These are phyloP conservation scores for Aspergillus fijiensis DNA, from an alignment of 2,329 filamentous ascomycete genomes.

Conservation along the genomic window DNA sequence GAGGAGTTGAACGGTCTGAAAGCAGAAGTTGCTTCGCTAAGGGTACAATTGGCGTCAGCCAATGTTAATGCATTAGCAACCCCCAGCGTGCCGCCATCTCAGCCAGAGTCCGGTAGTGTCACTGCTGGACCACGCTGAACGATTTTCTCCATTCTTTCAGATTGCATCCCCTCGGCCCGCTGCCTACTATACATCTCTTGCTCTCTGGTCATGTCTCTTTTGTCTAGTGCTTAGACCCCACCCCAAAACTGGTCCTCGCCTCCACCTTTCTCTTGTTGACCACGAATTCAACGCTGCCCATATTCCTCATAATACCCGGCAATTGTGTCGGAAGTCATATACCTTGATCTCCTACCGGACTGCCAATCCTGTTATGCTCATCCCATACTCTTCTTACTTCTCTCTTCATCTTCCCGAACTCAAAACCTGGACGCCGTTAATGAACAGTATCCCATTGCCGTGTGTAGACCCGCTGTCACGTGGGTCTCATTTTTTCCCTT, in stretches of 20 bases:
- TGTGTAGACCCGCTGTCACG: background rate
- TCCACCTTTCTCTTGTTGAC: background rate
- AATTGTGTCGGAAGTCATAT: background rate
- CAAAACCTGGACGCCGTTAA: background rate
- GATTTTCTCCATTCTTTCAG: background rate
- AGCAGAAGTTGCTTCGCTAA: conserved; percentile 43
- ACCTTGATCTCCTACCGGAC: background rate
- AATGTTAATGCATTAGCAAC: conserved; percentile 25
- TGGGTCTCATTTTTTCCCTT: background rate
- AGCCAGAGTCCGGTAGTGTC: conserved; percentile 12
- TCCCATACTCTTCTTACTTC: background rate
- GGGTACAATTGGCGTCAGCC: conserved; percentile 41
- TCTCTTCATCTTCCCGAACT: background rate
- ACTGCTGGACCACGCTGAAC: conserved; percentile 20
- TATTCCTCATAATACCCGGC: conserved; percentile 4
- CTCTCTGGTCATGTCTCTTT: background rate
- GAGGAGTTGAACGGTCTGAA: conserved; percentile 42
- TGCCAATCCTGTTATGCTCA: background rate
- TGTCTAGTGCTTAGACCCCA: background rate
- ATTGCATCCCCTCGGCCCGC: background rate
- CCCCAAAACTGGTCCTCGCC: background rate
- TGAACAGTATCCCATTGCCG: background rate
- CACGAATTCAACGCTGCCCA: background rate
- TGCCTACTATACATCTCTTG: background rate
- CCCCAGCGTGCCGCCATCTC: conserved; percentile 16